Evolutionary conservation across 352 stramenopile genomes (phyloP).

Genomic region (Pythium brachiatum): DNA sequence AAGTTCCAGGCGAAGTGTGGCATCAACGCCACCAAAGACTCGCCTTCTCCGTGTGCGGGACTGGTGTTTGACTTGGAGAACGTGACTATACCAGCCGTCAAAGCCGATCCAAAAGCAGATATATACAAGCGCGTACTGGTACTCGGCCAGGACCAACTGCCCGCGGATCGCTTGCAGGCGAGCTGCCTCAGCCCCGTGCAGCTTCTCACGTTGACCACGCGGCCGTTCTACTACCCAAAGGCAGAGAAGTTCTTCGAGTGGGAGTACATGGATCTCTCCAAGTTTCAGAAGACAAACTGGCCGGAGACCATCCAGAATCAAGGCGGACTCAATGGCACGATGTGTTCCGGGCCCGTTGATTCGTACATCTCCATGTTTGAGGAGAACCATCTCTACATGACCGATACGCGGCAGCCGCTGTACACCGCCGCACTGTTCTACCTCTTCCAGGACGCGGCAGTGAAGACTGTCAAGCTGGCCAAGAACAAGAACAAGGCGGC

Average conservation of each 20-base stretch:
- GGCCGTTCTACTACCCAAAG: conserved; percentile 20
- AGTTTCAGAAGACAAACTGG: conserved; percentile 6
- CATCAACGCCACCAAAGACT: neutral
- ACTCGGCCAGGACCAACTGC: conserved; percentile 8
- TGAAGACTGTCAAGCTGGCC: conserved; percentile 24
- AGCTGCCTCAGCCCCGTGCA: conserved; percentile 24
- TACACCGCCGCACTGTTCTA: too few relatives aligned
- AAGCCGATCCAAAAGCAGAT: too few relatives aligned
- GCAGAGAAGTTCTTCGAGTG: conserved; percentile 22
- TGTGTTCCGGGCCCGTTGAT: conserved; percentile 20
- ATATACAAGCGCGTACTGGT: conserved; percentile 14
- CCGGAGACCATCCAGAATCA: neutral
- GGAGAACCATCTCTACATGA: conserved; percentile 20
- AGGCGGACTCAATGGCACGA: neutral
- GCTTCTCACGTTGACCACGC: conserved; percentile 25
- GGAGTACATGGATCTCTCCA: conserved; percentile 29
- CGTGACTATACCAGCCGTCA: too few relatives aligned
- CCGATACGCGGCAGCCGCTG: neutral
- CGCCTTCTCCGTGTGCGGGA: neutral
- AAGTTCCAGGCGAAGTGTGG: conserved; percentile 9
- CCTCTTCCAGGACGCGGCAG: too few relatives aligned
- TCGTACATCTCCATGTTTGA: conserved; percentile 20
- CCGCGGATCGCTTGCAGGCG: neutral
- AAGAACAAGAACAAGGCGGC: too few relatives aligned
- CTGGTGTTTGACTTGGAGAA: conserved; percentile 8